Base-by-base conservation (phyloP, 352 stramenopile genomes). In the Phytophthora parvispora region DNA sequence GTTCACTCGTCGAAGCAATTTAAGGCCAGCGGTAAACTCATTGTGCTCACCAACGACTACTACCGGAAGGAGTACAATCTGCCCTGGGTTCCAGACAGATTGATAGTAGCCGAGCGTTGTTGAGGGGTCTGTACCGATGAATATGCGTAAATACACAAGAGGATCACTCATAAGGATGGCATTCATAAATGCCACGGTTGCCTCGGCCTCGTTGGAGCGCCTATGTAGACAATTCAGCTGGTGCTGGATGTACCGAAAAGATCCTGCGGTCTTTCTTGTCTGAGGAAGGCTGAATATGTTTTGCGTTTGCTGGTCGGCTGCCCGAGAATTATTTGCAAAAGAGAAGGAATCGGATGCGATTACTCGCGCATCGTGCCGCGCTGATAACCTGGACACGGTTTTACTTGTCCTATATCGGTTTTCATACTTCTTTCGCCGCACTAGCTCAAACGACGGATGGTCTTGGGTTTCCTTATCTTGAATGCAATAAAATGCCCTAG, bases 131-230 rank as follows among this genome's bases (percentile, higher is more conserved):
- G 7, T 4, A 10, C 27, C 45, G n/a, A 49, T 28, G 4, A 45
- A n/a, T 13, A 54, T 43, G 15, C 13, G 53, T 0, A 70, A 61
- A 50, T 66, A 80, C 27, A 80, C 73, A 2, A 81, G 38, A 8
- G 77, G 73, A 20, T 81, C 73, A 31, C 73, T 81, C 77, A 84
- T 77, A 4, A 75, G 22, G 1, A 81, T 63, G 5, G 72, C 60
- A 22, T 80, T 84, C 65, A 84, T 81, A 45, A 81, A 77, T 4
- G 75, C 68, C 15, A 78, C 57, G 24, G 74, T 76, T 0, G 63
- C 62, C n/a, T 75, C 64, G 15, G 77, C 60, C 12, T 52, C 52
- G 15, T 67, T 16, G 6, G 42, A 53, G 0, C 70, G 70, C 12
- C 50, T 34, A 53, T 79, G 62, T 0, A 79, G 38, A 38, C 63